Conservation (phyloP, 2,329 filamentous ascomycete genomes). For the Leptosphaerulina australis region DNA sequence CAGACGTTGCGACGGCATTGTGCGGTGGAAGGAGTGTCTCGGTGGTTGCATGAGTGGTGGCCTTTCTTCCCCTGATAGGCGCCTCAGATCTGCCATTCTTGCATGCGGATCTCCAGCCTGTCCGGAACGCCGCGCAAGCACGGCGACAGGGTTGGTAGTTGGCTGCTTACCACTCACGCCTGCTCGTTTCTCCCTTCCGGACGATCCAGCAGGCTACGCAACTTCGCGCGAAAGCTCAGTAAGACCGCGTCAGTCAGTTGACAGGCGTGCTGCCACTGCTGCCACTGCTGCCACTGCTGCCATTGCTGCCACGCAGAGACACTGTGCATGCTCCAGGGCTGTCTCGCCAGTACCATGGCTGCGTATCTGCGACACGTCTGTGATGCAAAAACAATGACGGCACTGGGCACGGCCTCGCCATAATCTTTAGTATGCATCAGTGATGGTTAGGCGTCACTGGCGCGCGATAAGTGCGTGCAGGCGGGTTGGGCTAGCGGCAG, state of each 20-base stretch:
- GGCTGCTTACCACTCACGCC: conserved; percentile 12
- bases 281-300: background rate
- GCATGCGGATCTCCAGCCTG: conserved; percentile 21
- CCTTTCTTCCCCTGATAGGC: conserved; percentile 17
- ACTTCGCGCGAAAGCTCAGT: background rate
- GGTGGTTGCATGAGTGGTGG: conserved; percentile 1
- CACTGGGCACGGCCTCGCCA: conserved; percentile 28
- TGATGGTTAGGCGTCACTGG: conserved; percentile 5
- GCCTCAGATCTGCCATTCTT: conserved; percentile 17
- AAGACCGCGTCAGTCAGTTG: background rate
- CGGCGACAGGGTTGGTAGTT: conserved; percentile 2
- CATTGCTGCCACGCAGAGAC: background rate
- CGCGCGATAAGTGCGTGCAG: conserved; percentile 18
- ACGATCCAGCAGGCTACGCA: background rate
- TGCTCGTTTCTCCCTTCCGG: background rate
- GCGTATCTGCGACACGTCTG: conserved; percentile 11
- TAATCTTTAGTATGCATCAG: conserved; percentile 9
- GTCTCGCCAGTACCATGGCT: conserved; percentile 5
- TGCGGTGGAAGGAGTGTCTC: background rate
- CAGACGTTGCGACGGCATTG: background rate
- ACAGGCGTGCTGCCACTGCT: background rate
- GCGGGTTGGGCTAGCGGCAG: conserved; percentile 15
- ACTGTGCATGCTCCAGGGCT: background rate
- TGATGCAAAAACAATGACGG: conserved; percentile 28
- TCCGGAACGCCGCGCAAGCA: conserved; percentile 22